Conservation (phyloP, 2,329 filamentous ascomycete genomes). For the Aspergillus pseudoglaucus region DNA sequence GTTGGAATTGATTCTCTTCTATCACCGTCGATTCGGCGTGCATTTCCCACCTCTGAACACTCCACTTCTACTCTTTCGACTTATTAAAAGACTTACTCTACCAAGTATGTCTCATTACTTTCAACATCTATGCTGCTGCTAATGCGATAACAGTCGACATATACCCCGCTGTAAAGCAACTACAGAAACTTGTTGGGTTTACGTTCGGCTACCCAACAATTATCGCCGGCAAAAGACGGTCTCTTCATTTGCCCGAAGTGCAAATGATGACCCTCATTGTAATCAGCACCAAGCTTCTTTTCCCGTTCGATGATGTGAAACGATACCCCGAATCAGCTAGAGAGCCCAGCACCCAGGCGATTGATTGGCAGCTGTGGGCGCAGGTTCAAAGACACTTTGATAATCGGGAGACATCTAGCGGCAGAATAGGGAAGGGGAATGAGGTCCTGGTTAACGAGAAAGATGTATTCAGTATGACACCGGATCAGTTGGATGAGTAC, state of each 20-base stretch:
- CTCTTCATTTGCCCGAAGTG: conserved; percentile 64
- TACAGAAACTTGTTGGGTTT: conserved; percentile 53
- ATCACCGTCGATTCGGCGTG: conserved; percentile 62
- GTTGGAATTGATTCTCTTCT: conserved; percentile 57
- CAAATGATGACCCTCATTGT: conserved; percentile 65
- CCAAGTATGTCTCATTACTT: conserved; percentile 52
- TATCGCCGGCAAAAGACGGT: conserved; percentile 29
- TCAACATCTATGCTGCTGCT: background rate
- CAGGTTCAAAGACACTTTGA: conserved; percentile 40
- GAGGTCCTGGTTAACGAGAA: conserved; percentile 53
- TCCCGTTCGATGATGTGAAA: conserved; percentile 60
- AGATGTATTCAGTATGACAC: conserved; percentile 57
- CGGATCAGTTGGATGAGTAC: conserved; percentile 63
- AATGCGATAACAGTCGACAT: conserved; percentile 23
- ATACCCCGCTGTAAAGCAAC: conserved; percentile 50
- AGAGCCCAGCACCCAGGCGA: conserved; percentile 53
- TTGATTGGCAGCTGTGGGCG: conserved; percentile 71
- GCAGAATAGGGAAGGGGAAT: conserved; percentile 39
- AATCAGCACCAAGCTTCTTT: conserved; percentile 70
- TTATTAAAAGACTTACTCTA: conserved; percentile 64
- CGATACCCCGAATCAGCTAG: conserved; percentile 45
- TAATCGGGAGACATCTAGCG: conserved; percentile 21
- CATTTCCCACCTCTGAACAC: conserved; percentile 66
- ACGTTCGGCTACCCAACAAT: conserved; percentile 48
- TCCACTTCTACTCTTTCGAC: conserved; percentile 61